Evolutionary conservation across 148 eudicot species (phyloP).

Genomic region (Bassia scoparia): DNA sequence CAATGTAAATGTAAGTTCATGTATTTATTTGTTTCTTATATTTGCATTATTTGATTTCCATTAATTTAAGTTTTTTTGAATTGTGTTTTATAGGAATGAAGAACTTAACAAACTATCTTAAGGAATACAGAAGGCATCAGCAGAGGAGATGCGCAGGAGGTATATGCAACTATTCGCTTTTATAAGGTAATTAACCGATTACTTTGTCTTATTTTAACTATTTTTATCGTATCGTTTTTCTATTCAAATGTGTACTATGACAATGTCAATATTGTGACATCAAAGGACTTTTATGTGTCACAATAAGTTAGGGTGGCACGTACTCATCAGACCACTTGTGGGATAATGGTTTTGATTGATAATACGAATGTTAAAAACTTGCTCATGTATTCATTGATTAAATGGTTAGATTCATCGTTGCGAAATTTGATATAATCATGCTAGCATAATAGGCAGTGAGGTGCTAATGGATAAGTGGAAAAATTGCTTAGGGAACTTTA

Average conservation of each 20-base stretch:
- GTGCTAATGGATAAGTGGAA: too few relatives aligned
- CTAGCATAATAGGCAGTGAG: background rate
- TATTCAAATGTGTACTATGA: too few relatives aligned
- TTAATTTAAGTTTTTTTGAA: too few relatives aligned
- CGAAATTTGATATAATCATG: background rate
- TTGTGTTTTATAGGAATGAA: too few relatives aligned
- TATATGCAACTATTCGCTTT: constrained; percentile 95
- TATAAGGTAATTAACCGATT: constrained; percentile 62
- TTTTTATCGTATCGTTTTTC: background rate
- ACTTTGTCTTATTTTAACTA: background rate
- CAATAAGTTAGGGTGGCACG: background rate
- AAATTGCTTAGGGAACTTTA: background rate
- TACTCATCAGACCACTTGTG: too few relatives aligned
- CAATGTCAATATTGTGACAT: too few relatives aligned
- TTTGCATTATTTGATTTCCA: too few relatives aligned
- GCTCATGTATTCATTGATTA: background rate
- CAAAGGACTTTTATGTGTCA: too few relatives aligned
- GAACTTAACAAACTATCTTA: constrained; percentile 55
- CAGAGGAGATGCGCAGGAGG: constrained; percentile 99
- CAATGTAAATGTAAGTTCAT: too few relatives aligned
- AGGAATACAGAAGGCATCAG: constrained; percentile 86
- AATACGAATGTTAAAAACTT: too few relatives aligned
- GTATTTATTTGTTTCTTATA: too few relatives aligned
- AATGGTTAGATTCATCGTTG: background rate
- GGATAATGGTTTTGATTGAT: too few relatives aligned